These are phyloP conservation scores for Amyloporia xantha DNA, from an alignment of 768 basidiomycete species.

Conservation along the genomic window DNA sequence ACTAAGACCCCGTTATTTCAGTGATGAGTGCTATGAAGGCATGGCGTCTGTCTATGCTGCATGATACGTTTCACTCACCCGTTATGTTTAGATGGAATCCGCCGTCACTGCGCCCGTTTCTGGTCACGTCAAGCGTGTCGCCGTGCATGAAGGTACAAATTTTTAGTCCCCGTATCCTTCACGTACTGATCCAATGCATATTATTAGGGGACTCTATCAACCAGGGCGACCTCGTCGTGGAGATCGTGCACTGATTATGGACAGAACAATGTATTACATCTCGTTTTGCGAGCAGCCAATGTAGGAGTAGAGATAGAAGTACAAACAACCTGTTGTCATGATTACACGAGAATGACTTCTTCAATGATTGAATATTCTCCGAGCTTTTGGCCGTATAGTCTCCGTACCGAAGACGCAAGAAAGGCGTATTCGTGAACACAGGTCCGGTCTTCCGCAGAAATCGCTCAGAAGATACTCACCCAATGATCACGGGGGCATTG, in stretches of 20 bases:
- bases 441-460: not conserved
- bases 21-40: conserved; percentile 98
- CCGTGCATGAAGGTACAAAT: conserved; percentile 78
- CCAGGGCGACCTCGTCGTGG: conserved; percentile 87
- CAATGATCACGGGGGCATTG: not conserved
- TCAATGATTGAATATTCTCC: not conserved
- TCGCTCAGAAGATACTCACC: not conserved
- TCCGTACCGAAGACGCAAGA: not conserved
- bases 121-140: conserved; percentile 91
- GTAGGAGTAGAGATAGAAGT: conserved; percentile 15
- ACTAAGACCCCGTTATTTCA: conserved; percentile 23
- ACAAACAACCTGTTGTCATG: conserved; percentile 3
- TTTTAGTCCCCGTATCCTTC: not conserved
- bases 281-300: conserved; percentile 6
- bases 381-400: not conserved
- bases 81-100: conserved; percentile 79
- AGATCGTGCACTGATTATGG: conserved; percentile 62
- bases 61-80: conserved; percentile 14
- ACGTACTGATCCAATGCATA: conserved; percentile 6
- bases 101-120: conserved; percentile 95
- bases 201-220: conserved; percentile 82
- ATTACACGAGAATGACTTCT: conserved; percentile 3
- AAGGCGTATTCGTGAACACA: not conserved
- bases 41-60: conserved; percentile 20
- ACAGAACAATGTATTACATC: not conserved